These are phyloP conservation scores for Microstroma glucosiphilum DNA, from an alignment of 1,284 basidiomycete genomes.

Conservation along the genomic window DNA sequence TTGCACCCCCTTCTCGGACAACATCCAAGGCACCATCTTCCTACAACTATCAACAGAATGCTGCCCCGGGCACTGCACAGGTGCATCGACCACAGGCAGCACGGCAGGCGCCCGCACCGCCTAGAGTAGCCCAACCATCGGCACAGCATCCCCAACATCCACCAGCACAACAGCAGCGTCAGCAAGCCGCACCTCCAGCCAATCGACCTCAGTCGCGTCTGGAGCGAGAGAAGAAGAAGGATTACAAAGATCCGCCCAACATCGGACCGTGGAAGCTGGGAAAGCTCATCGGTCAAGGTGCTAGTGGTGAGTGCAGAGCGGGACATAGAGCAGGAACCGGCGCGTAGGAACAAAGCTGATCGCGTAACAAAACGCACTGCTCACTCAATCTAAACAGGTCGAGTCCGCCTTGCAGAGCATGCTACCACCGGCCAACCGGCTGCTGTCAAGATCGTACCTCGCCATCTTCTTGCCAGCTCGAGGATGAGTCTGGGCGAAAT, in stretches of 20 bases:
- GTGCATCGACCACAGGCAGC: not conserved
- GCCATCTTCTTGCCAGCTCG: conserved; percentile 67
- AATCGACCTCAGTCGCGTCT: conserved; percentile 32
- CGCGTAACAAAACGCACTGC: not conserved
- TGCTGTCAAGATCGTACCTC: conserved; percentile 94
- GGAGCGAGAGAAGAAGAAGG: conserved; percentile 52
- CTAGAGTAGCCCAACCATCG: not conserved
- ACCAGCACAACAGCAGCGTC: conserved; percentile 1
- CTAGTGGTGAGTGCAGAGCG: conserved; percentile 57
- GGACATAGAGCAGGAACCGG: conserved; percentile 27
- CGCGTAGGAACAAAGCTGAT: conserved; percentile 7
- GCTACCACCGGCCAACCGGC: conserved; percentile 80
- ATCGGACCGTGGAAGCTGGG: conserved; percentile 93
- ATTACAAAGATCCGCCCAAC: conserved; percentile 52
- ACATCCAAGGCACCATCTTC: too few species aligned
- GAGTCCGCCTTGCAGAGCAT: conserved; percentile 85
- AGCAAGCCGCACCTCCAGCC: conserved; percentile 1
- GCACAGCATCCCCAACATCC: not conserved
- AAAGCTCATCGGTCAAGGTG: conserved; percentile 83
- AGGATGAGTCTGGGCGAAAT: conserved; percentile 67
- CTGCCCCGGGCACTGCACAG: too few species aligned
- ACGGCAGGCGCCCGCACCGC: not conserved
- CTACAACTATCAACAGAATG: too few species aligned
- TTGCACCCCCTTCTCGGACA: too few species aligned
- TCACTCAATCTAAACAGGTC: conserved; percentile 57